Evolutionary conservation across 2,329 filamentous ascomycete genomes (phyloP), one percentile per base, ranked within the genome.

Genomic region (Botrytis hyacinthi): DNA sequence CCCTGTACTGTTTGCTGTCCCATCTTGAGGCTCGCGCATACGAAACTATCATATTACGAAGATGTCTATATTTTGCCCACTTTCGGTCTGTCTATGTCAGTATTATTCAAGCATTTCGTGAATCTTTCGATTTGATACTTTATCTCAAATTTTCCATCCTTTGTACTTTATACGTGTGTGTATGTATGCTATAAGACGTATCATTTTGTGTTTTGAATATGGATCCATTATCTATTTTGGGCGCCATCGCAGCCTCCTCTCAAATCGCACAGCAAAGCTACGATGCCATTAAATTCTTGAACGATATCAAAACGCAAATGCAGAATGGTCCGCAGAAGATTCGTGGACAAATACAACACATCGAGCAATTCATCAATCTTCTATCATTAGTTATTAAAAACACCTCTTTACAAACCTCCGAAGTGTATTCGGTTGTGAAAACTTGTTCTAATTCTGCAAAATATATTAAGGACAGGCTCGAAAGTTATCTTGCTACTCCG

Each of bases 161-260:
- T 22, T 14, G 61, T 5, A 22, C 16, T 20, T 29, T 51, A 40
- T 20, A 20, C 20, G 46, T 18, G 0, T 10, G 48, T n/a, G 2
- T 10, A 20, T 37, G 14, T 20, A n/a, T 48, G 16, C n/a, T 8
- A 8, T n/a, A 57, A 57, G 61, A 37, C 1, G n/a, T 37, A 67
- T 37, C 1, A 54, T 37, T n/a, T 20, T 40, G 65, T 20, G 14
- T 67, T 48, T 51, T 8, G 7, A 32, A 42, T 29, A 74, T 74
- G 71, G 66, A 74, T 44, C 73, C 71, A 40, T 22, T 71, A 14
- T 54, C 54, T 22, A n/a, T 73, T 22, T 29, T 75, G 20, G 73
- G 73, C 32, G 72, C 68, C 22, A 46, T 61, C 26, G 69, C 73
- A 54, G 65, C 73, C 32, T 68, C 44, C n/a, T 61, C 72, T 42